Evolutionary conservation across 805 yeast genomes (phyloP), one percentile per base, ranked within the genome.

Genomic region (Brettanomyces anomalus): DNA sequence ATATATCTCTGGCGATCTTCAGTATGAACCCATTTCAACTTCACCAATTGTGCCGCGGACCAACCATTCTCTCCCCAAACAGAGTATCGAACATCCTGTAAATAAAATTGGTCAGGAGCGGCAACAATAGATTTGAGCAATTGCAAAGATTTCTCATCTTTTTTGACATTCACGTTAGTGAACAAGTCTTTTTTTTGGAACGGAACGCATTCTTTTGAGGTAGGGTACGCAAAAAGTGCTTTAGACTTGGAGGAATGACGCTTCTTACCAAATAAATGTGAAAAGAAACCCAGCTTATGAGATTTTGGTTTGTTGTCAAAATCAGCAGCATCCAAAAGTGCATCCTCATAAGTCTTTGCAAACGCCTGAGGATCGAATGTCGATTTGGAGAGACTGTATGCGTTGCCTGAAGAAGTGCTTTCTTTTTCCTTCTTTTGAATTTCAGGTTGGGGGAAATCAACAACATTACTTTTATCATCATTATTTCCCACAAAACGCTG

Each of bases 31-130:
- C 56, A 44, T 37, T 48, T 50, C 37, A 53, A 24, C 15, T 47
- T 46, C 14, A 51, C 50, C 7, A 19, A 31, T 3, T 40, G 33
- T 5, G 44, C 36, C 14, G 46, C 49, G 2, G 57, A 39, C 67
- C 68, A 63, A n/a, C 43, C 43, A n/a, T 46, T 38, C 11, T 36
- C 36, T 11, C 15, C 33, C 66, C 66, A 62, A 35, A 42, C 45
- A 5, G 60, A 56, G 28, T 53, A 44, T 35, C 51, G 51, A 2
- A 58, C 55, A 17, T 48, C 45, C 37, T 56, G 55, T 20, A 52
- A 39, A 18, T 46, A 50, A 24, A 49, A 37, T 10, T 49, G 51
- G n/a, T 38, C 26, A 5, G 38, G 33, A 16, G 37, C 14, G n/a
- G 43, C 4, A 5, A 19, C 36, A 14, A 39, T 36, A 21, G 44